phyloP scores from a whole-genome alignment of 192 early-diverging fungal genomes.

The Backusella westeae region DNA sequence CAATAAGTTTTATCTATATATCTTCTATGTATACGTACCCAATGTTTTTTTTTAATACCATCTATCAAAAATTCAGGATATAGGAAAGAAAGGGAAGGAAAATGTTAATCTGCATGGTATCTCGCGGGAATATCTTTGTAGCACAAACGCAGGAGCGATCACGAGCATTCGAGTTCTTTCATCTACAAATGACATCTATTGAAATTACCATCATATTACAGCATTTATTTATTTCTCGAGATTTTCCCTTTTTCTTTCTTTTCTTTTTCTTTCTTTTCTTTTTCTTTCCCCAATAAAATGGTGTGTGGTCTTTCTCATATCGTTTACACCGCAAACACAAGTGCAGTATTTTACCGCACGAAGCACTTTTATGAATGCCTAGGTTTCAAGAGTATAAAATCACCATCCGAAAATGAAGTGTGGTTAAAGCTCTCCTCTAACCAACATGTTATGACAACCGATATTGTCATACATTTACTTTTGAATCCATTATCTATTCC shows the following conservation, averaged over 20 bases:
- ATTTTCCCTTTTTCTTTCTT: not conserved
- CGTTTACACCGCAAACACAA: slow-evolving; percentile 15
- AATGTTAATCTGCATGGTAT: not conserved
- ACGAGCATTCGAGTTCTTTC: not conserved
- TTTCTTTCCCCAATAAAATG: not conserved
- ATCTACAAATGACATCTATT: too few relatives aligned
- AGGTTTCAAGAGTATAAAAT: slow-evolving; percentile 22
- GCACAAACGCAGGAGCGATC: not conserved
- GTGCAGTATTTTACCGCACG: not conserved
- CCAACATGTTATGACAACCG: not conserved
- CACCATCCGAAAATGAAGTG: not conserved
- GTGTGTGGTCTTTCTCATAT: slow-evolving; percentile 29
- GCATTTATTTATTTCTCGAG: not conserved
- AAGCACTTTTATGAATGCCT: slow-evolving; percentile 22
- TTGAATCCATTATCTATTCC: not conserved
- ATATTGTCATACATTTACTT: not conserved
- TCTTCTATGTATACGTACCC: not conserved
- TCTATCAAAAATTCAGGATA: not conserved
- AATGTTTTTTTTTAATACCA: not conserved
- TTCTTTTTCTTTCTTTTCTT: not conserved
- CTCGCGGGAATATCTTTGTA: not conserved
- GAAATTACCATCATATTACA: too few relatives aligned
- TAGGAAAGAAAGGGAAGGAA: not conserved
- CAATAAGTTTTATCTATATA: too few relatives aligned
- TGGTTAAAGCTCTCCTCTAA: slow-evolving; percentile 6